Percentiles rank a stretch among this genome's conserved stretches.
These are phyloP conservation scores for Pseudopyricularia javanii DNA, from an alignment of 2,329 filamentous ascomycete species.

Conservation along the genomic window DNA sequence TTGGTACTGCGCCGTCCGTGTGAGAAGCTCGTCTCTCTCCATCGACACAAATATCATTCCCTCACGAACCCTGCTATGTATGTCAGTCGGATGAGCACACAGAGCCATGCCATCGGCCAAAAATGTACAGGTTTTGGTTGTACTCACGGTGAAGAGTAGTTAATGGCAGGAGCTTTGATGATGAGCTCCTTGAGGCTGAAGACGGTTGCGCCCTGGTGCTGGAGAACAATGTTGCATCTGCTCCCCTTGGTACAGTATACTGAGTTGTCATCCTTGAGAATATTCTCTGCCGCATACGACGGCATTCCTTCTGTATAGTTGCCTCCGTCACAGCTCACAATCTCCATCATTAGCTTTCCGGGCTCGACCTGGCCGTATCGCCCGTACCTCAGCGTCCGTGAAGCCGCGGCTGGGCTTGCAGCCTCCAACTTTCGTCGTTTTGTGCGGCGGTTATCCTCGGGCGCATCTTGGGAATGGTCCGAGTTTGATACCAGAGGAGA, in stretches of 20 bases:
- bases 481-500: constrained; percentile 19
- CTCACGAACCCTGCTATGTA: constrained; percentile 58
- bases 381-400: constrained; percentile 63
- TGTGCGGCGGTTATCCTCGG: constrained; percentile 36
- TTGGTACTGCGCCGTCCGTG: constrained; percentile 61
- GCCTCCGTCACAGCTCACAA: constrained; percentile 81
- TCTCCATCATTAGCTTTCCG: constrained; percentile 72
- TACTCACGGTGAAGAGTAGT: constrained; percentile 78
- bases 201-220: constrained; percentile 66
- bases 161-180: constrained; percentile 71
- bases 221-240: constrained; percentile 74
- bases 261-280: constrained; percentile 67
- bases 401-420: constrained; percentile 31
- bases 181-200: constrained; percentile 79
- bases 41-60: constrained; percentile 88
- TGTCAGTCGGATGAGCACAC: neutral
- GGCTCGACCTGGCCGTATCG: constrained; percentile 78
- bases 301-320: constrained; percentile 44
- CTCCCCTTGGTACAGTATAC: constrained; percentile 88
- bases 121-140: neutral
- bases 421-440: constrained; percentile 62
- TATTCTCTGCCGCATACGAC: constrained; percentile 62
- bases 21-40: constrained; percentile 64
- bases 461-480: constrained; percentile 18
- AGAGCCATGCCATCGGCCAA: neutral